phyloP scores from a whole-genome alignment of 768 basidiomycete genomes.

The Trametopsis cervina region DNA sequence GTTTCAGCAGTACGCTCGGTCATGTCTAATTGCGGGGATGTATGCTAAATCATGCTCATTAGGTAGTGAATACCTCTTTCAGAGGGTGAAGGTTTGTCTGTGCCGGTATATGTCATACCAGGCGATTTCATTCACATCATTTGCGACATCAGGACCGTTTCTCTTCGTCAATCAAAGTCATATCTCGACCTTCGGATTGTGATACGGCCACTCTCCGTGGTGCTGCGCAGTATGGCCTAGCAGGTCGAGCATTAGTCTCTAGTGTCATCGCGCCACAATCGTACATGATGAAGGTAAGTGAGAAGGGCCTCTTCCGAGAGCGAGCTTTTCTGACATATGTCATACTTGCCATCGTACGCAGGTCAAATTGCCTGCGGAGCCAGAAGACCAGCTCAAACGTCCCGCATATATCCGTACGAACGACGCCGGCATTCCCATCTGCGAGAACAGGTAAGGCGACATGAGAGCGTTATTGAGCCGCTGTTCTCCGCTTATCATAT shows the following conservation, averaged over 20 bases:
- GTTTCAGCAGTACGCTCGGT: constrained; percentile 43
- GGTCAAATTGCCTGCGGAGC: constrained; percentile 86
- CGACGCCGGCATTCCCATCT: constrained; percentile 68
- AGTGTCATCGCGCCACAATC: constrained; percentile 76
- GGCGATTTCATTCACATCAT: neutral
- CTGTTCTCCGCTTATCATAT: neutral
- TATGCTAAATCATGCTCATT: constrained; percentile 22
- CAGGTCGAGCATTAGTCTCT: constrained; percentile 68
- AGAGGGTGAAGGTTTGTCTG: constrained; percentile 59
- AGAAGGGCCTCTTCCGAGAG: neutral
- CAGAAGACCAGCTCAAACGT: constrained; percentile 77
- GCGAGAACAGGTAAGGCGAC: constrained; percentile 70
- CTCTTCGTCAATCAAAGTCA: constrained; percentile 56
- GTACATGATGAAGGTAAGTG: constrained; percentile 76
- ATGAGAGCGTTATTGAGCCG: too few relatives aligned
- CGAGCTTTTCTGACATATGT: neutral
- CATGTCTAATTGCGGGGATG: too few relatives aligned
- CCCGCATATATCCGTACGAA: constrained; percentile 80
- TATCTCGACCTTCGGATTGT: constrained; percentile 78
- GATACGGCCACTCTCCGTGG: constrained; percentile 87
- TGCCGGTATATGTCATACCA: neutral
- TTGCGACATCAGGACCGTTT: constrained; percentile 51
- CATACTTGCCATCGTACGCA: constrained; percentile 20
- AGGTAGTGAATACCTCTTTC: constrained; percentile 78
- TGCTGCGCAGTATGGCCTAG: constrained; percentile 83